Evolutionary conservation across 2,329 filamentous ascomycete species (phyloP), one percentile per base, ranked within the genome.

Genomic region (Cryoendolithus antarcticus): DNA sequence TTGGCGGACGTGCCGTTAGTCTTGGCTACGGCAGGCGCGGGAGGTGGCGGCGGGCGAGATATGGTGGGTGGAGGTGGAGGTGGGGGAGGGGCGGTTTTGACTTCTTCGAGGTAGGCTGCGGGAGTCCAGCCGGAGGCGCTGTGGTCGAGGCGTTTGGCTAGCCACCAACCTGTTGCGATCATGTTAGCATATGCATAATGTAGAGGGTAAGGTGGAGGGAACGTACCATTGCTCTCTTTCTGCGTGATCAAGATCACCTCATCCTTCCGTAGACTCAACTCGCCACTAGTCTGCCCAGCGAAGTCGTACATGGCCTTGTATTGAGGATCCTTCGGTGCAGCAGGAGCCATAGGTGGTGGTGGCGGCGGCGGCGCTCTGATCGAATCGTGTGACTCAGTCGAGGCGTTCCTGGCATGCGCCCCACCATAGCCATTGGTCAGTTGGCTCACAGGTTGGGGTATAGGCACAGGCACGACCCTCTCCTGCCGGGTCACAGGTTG

Each of bases 261-360:
- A 37, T 82, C 86, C 35, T 82, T 79, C 41, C 61, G 73, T 47
- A 98, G 75, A 10, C 81, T 80, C 37, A 98, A 70, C 62, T 96
- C 88, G 49, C 93, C 94, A 42, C 80, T 75, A 46, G 75, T 84
- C 50, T 89, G 81, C 10, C 86, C 86, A 39, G 70, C 73, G 59
- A 96, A 98, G 53, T 95, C 88, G 60, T 96, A 98, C 34, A 96
- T 62, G 4, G 86, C 91, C 66, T 86, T 91, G 54, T 83, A 93
- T 50, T 80, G 85, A 21, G 85, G 76, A 60, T 88, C 89, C 52
- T 69, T 69, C 7, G 71, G 65, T 28, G 71, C 70, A 30, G 71
- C 61, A 6, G 75, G 71, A 32, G 80, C 69, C 12, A 78, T 68
- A 9, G 80, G 71, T 3, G 82, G 72, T 10, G 83, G 77, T 1